phyloP scores from a whole-genome alignment of 768 basidiomycete genomes.

The Daedaleopsis nitida region DNA sequence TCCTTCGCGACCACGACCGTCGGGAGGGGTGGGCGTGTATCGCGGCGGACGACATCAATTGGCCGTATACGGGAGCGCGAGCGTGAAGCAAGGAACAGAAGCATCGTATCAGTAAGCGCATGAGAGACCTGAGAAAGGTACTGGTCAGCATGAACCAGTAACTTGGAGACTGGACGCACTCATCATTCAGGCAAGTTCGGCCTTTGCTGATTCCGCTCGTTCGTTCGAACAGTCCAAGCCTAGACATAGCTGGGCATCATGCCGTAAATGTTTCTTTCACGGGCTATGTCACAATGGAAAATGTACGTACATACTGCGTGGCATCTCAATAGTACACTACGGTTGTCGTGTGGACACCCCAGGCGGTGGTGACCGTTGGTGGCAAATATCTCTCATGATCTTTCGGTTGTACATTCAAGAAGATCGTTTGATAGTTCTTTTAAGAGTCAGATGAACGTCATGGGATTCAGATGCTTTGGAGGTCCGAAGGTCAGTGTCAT shows the following conservation, averaged over 20 bases:
- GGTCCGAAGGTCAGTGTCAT: neutral
- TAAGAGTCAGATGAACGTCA: neutral
- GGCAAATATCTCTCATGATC: neutral
- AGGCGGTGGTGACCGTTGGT: neutral
- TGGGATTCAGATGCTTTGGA: neutral
- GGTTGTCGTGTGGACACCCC: too few species aligned
- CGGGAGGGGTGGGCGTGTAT: constrained; percentile 9
- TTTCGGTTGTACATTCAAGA: neutral
- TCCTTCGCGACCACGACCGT: constrained; percentile 14
- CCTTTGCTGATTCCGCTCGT: too few species aligned
- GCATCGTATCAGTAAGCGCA: neutral
- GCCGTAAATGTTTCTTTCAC: too few species aligned
- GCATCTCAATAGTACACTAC: too few species aligned
- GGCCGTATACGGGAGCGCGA: neutral
- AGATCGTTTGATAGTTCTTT: neutral
- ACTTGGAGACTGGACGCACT: too few species aligned
- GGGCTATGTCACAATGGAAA: too few species aligned
- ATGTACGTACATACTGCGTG: too few species aligned
- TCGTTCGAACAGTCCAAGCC: too few species aligned
- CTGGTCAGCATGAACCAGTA: too few species aligned
- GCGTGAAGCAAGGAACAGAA: neutral
- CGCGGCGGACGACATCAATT: neutral
- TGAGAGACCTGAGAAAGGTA: neutral
- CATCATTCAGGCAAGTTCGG: too few species aligned
- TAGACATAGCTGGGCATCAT: too few species aligned